phyloP scores from a whole-genome alignment of 2,329 filamentous ascomycete genomes.

The Sphaerostilbella broomeana region DNA sequence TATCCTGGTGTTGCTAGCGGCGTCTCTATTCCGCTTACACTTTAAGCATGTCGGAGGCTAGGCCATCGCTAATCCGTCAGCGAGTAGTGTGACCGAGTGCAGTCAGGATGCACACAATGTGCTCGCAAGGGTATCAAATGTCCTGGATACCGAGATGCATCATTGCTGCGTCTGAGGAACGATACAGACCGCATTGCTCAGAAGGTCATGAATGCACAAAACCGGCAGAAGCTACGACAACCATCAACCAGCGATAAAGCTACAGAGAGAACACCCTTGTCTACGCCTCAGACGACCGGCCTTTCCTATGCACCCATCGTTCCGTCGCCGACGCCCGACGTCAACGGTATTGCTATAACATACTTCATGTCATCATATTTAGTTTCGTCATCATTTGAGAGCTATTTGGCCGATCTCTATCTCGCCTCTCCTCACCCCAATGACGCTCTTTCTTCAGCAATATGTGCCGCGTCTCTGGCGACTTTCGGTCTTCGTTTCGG shows the following conservation, averaged over 20 bases:
- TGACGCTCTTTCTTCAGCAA: conserved; percentile 18
- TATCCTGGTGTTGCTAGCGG: too few species aligned
- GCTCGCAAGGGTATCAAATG: conserved; percentile 21
- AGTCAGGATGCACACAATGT: conserved; percentile 22
- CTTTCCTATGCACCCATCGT: background rate
- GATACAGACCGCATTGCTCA: conserved; percentile 20
- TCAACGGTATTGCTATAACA: conserved; percentile 14
- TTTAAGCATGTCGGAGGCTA: background rate
- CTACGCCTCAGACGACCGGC: too few species aligned
- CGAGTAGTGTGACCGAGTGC: conserved; percentile 21
- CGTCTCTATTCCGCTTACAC: background rate
- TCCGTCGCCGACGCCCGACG: conserved; percentile 4
- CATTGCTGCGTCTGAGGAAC: conserved; percentile 20
- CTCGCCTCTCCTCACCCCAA: conserved; percentile 2
- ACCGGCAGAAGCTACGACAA: too few species aligned
- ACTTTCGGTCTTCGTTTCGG: conserved; percentile 17
- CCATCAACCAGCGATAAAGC: too few species aligned
- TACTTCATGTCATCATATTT: conserved; percentile 24
- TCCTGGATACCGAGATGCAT: conserved; percentile 21
- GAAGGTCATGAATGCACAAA: conserved; percentile 16
- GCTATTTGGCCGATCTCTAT: conserved; percentile 19
- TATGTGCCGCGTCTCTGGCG: conserved; percentile 20
- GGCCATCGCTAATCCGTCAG: background rate
- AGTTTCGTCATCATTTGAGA: conserved; percentile 19
- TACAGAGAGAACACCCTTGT: too few species aligned